These are phyloP conservation scores for Colletotrichum musicola DNA, from an alignment of 2,329 filamentous ascomycete genomes.

Conservation along the genomic window DNA sequence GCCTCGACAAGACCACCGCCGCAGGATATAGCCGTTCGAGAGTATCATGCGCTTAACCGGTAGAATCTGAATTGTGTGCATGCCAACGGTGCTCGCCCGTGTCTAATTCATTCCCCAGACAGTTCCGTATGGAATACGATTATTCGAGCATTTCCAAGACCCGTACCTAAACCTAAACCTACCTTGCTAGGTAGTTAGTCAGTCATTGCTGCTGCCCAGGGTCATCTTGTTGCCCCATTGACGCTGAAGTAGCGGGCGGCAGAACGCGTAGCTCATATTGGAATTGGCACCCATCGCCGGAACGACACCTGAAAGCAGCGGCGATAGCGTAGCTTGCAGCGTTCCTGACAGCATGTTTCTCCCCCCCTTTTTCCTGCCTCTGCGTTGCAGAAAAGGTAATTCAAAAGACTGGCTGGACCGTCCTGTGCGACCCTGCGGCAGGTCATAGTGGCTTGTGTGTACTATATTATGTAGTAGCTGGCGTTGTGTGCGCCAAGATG, in stretches of 20 bases:
- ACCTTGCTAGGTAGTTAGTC: background rate
- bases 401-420: slow-evolving; percentile 17
- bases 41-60: slow-evolving; percentile 3
- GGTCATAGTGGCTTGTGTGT: slow-evolving; percentile 2
- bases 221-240: slow-evolving; percentile 38
- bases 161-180: background rate
- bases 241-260: slow-evolving; percentile 2
- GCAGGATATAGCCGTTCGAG: background rate
- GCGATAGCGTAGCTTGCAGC: slow-evolving; percentile 7
- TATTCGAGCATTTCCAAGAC: slow-evolving; percentile 33
- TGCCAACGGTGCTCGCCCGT: slow-evolving; percentile 23
- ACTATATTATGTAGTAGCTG: background rate
- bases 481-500: slow-evolving; percentile 13
- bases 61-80: slow-evolving; percentile 7
- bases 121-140: slow-evolving; percentile 14
- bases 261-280: slow-evolving; percentile 6
- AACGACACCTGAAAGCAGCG: slow-evolving; percentile 12
- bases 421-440: background rate
- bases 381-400: slow-evolving; percentile 9
- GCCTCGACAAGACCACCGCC: background rate
- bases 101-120: background rate
- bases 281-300: slow-evolving; percentile 28
- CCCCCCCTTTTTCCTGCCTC: slow-evolving; percentile 6
- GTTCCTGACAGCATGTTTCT: slow-evolving; percentile 25
- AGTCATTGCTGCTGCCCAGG: slow-evolving; percentile 2